Base-by-base conservation (phyloP, 352 stramenopile species). In the Globisporangium solare region DNA sequence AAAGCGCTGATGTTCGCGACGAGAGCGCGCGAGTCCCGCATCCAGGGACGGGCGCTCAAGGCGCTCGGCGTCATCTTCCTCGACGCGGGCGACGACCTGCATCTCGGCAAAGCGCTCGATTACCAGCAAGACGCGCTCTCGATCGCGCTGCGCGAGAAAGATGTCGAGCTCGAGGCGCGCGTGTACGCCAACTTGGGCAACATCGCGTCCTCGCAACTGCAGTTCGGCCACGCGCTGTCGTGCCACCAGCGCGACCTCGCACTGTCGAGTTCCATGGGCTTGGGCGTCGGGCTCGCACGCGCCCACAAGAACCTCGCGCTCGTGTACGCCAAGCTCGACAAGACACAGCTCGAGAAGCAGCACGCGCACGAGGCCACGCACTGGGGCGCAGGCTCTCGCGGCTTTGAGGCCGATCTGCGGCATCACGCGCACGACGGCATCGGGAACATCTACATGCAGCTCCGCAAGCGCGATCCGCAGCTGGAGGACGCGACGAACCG, bases 161-260 rank as follows among this genome's bases (percentile, higher is more conserved):
- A 90, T 55, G 52, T 50, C 12, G 83, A 94, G 41, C 75, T 92
- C 12, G 81, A 91, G 48, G 80, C 79, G 0, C 75, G 83, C 11
- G 76, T 89, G 41, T 86, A 86, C 47, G 83, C 83, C 14, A 94
- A 94, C 51, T 56, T 94, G 20, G 83, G 83, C 47, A 93, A 92
- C 37, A 63, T 93, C 20, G 80, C 76, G 3, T 63, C 74, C 8
- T 63, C 67, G 3, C 69, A 88, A 47, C 31, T 67, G 31, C 70
- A 90, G 52, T 74, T 85, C 18, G 69, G 65, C 17, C 81, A 86
- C 35, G 77, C 83, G 13, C 48, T 91, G 20, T 73, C 66, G 7
- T 88, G 72, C 50, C 77, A 92, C 50, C 58, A 80, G 42, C 76
- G 79, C 42, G 81, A 93, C 49, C 70, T 92, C 14, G 55, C 60